phyloP scores from a whole-genome alignment of 768 basidiomycete species.

The Clitopilus hobsonii region DNA sequence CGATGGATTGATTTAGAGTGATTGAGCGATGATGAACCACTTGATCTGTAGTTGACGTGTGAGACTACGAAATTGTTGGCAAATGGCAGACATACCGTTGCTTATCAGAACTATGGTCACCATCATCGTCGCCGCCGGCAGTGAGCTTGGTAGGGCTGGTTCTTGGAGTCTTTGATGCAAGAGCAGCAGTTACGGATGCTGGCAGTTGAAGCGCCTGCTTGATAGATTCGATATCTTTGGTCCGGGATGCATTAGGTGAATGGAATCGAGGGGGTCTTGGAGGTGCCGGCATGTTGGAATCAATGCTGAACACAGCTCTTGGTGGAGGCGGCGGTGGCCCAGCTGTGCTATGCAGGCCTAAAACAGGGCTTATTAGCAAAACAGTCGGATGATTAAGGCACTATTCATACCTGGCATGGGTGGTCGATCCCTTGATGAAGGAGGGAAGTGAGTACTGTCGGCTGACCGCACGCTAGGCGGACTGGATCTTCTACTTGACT shows the following conservation, averaged over 20 bases:
- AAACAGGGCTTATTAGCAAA: slow-evolving; percentile 2
- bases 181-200: slow-evolving; percentile 43
- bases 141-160: slow-evolving; percentile 1
- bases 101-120: slow-evolving; percentile 9
- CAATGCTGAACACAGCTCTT: slow-evolving; percentile 45
- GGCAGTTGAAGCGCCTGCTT: slow-evolving; percentile 60
- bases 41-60: slow-evolving; percentile 8
- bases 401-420: slow-evolving; percentile 1
- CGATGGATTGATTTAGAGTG: slow-evolving; percentile 29
- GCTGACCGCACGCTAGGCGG: slow-evolving; percentile 18
- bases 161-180: slow-evolving; percentile 21
- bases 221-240: slow-evolving; percentile 49
- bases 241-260: slow-evolving; percentile 44
- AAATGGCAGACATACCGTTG: slow-evolving; percentile 11
- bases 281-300: slow-evolving; percentile 40
- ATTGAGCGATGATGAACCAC: slow-evolving; percentile 8
- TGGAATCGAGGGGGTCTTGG: slow-evolving; percentile 62
- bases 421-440: slow-evolving; percentile 8
- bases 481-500: slow-evolving; percentile 16
- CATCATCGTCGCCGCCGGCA: slow-evolving; percentile 5
- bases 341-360: slow-evolving; percentile 62
- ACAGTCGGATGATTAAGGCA: background rate
- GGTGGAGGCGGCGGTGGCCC: slow-evolving; percentile 73
- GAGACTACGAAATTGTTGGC: slow-evolving; percentile 3
- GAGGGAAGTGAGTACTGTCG: slow-evolving; percentile 19